Base-by-base conservation (phyloP, 2,329 filamentous ascomycete genomes). In the Hypoxylon sp. region DNA sequence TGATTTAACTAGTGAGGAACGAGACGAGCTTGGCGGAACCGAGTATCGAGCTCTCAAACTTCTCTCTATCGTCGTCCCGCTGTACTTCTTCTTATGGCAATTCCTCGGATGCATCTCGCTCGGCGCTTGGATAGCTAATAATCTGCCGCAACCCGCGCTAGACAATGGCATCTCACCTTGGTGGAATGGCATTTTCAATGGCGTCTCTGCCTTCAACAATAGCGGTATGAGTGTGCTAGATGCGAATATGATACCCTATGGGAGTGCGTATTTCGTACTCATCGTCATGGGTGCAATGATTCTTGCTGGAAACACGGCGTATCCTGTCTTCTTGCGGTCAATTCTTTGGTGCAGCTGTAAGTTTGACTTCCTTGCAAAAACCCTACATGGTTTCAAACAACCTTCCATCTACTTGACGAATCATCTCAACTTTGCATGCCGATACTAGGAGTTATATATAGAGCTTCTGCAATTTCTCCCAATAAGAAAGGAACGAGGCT, bases 121-220 rank as follows among this genome's bases (percentile, higher is more conserved):
- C 38, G 89, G 86, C 9, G 87, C 87, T 14, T 92, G 87, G 82
- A 86, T 91, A 59, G 82, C 82, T 14, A 76, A 80, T 63, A 83
- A 89, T 67, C 82, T 83, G 46, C 80, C 86, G 0, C 79, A 79
- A 7, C 79, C 82, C 3, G 82, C 88, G 0, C 74, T 79, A 1
- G 78, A 75, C 3, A 90, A 91, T 74, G 87, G 85, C 11, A 82
- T 90, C 59, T 87, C 88, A 63, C 86, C 90, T 34, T 91, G 87
- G 87, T 92, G 90, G 89, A 81, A 88, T 2, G 90, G 90, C 43
- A 84, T 88, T 48, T 92, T 92, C 79, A 89, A 90, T 67, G 87
- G 87, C 1, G 85, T 88, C 3, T 90, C 88, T 17, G 90, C 89
- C 0, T 92, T 92, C 77, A 91, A 91, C 78, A 92, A 91, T 71